phyloP scores from a whole-genome alignment of 1,284 basidiomycete species.

The Butyriboletus appendiculatus region DNA sequence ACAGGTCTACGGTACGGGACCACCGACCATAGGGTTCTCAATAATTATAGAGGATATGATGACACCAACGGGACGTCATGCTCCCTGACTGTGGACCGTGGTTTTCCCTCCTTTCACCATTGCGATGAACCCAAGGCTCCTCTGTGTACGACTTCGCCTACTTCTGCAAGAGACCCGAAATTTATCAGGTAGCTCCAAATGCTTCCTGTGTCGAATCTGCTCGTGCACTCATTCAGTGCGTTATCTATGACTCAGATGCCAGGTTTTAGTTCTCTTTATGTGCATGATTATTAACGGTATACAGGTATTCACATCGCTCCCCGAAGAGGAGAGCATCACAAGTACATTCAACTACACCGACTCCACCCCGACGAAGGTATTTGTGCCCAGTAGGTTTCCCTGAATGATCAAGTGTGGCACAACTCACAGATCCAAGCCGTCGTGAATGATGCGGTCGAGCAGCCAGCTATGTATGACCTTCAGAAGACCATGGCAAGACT shows the following conservation, averaged over 20 bases:
- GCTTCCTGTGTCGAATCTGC: background rate
- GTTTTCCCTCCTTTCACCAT: background rate
- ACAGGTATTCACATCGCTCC: conserved; percentile 42
- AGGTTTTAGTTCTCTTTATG: background rate
- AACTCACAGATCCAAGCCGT: conserved; percentile 22
- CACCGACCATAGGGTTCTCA: background rate
- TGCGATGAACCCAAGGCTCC: conserved; percentile 13
- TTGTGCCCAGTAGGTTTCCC: conserved; percentile 39
- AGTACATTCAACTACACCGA: conserved; percentile 23
- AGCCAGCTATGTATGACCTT: conserved; percentile 48
- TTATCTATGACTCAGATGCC: conserved; percentile 49
- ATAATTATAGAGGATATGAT: conserved; percentile 19
- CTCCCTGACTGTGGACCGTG: no score
- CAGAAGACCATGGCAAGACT: conserved; percentile 53
- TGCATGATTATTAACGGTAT: background rate
- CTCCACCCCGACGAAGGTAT: conserved; percentile 29
- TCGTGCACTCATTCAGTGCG: conserved; percentile 28
- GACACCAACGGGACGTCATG: conserved; percentile 10
- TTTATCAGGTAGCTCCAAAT: conserved; percentile 20
- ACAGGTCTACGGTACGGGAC: background rate
- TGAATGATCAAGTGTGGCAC: background rate
- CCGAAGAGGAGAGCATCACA: conserved; percentile 48
- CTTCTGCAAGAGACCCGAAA: conserved; percentile 27
- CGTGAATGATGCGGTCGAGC: conserved; percentile 43
- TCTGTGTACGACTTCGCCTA: conserved; percentile 33